Percentiles rank a stretch among this genome's conserved stretches.
Evolutionary conservation across 2,329 filamentous ascomycete genomes (phyloP).

Genomic region (Fusarium pseudoanthophilum): DNA sequence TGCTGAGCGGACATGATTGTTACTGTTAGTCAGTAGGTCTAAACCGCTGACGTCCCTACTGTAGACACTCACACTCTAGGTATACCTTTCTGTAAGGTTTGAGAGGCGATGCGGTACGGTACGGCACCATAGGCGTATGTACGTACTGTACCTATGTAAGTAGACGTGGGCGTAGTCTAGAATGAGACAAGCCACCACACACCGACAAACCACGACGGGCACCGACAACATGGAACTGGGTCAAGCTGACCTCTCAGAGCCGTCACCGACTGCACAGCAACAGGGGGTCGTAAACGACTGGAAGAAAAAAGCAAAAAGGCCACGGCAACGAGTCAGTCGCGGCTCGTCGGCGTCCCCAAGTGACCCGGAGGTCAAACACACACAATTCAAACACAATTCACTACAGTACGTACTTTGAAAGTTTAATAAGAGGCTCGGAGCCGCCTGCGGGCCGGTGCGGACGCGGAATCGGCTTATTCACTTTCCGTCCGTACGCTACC

Average conservation of each 20-base stretch:
- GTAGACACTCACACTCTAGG: not conserved
- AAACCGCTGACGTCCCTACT: not conserved
- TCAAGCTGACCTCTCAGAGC: conserved; percentile 37
- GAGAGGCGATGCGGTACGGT: not conserved
- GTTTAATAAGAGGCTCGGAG: not conserved
- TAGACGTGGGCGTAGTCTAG: not conserved
- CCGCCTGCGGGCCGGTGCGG: conserved; percentile 39
- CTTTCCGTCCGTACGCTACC: conserved; percentile 30
- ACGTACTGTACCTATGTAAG: not conserved
- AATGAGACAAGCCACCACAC: conserved; percentile 34
- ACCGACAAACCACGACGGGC: conserved; percentile 29
- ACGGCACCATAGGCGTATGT: not conserved
- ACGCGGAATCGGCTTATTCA: conserved; percentile 38
- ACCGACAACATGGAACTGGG: conserved; percentile 50
- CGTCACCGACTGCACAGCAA: conserved; percentile 1
- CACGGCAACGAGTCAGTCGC: conserved; percentile 36
- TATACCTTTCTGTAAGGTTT: not conserved
- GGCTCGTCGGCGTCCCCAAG: conserved; percentile 4
- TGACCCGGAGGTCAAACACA: not conserved
- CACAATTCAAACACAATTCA: not conserved
- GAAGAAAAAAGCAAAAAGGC: conserved; percentile 25
- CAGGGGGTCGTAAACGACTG: conserved; percentile 3
- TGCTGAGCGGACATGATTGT: not conserved
- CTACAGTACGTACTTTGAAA: not conserved
- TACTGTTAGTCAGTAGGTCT: not conserved